Conservation (phyloP, 495 filamentous ascomycete species). For the Amphirosellinia nigrospora region DNA sequence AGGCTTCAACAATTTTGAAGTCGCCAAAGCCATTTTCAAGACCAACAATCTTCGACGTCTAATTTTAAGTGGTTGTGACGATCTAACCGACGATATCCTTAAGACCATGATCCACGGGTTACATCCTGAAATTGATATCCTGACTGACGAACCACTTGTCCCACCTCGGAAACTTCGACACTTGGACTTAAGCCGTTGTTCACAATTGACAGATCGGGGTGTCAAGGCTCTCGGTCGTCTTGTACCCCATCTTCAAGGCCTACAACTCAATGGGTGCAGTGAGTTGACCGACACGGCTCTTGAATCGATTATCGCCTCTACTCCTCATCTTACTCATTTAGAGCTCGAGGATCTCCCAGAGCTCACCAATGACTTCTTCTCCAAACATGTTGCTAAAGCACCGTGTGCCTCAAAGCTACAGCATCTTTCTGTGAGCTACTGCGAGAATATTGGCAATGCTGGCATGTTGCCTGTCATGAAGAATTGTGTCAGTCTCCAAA, state of each 20-base stretch:
- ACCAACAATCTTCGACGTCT: slow-evolving; percentile 83
- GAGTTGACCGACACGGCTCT: slow-evolving; percentile 76
- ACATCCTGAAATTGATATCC: slow-evolving; percentile 75
- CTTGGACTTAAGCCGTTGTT: slow-evolving; percentile 82
- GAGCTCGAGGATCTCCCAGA: slow-evolving; percentile 86
- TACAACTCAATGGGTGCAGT: slow-evolving; percentile 77
- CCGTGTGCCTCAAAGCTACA: slow-evolving; percentile 73
- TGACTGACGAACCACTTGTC: slow-evolving; percentile 77
- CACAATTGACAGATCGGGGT: slow-evolving; percentile 71
- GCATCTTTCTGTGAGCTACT: slow-evolving; percentile 88
- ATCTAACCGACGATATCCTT: slow-evolving; percentile 75
- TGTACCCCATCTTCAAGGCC: slow-evolving; percentile 78
- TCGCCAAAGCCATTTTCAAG: slow-evolving; percentile 74
- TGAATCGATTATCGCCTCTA: slow-evolving; percentile 72
- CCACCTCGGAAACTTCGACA: slow-evolving; percentile 81
- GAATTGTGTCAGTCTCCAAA: slow-evolving; percentile 68
- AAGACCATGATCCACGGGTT: slow-evolving; percentile 73
- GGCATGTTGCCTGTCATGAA: slow-evolving; percentile 87
- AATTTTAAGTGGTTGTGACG: slow-evolving; percentile 75
- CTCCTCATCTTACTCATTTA: slow-evolving; percentile 79
- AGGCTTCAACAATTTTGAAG: slow-evolving; percentile 74
- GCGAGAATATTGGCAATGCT: slow-evolving; percentile 80
- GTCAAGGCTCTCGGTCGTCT: slow-evolving; percentile 71
- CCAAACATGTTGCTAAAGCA: slow-evolving; percentile 71
- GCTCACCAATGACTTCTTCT: slow-evolving; percentile 75